A percentile compares a stretch with the other conserved stretches of the same genome.
Conservation (phyloP, 768 basidiomycete genomes). For the Russula brevipes region DNA sequence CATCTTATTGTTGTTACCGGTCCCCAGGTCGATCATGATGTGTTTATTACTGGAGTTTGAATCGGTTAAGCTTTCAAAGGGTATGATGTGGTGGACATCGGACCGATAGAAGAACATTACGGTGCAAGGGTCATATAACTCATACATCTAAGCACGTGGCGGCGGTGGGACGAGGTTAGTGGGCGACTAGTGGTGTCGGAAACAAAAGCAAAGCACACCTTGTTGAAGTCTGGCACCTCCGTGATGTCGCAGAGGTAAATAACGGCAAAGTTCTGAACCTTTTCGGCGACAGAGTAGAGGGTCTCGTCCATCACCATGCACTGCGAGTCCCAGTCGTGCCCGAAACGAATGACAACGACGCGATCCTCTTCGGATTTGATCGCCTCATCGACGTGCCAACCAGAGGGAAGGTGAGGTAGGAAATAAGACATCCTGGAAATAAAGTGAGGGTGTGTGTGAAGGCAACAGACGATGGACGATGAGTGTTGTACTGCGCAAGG, state of each 20-base stretch:
- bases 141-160: slow-evolving; percentile 74
- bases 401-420: slow-evolving; percentile 80
- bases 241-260: slow-evolving; percentile 95
- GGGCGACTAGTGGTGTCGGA: neutral
- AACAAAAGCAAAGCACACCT: slow-evolving; percentile 45
- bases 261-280: slow-evolving; percentile 97
- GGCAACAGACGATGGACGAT: neutral
- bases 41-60: slow-evolving; percentile 76
- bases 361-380: slow-evolving; percentile 98
- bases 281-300: slow-evolving; percentile 85
- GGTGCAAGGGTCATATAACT: slow-evolving; percentile 94
- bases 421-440: slow-evolving; percentile 71
- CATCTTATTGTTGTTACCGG: slow-evolving; percentile 99
- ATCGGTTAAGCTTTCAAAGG: neutral
- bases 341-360: slow-evolving; percentile 90
- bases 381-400: slow-evolving; percentile 99
- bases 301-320: slow-evolving; percentile 99
- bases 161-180: slow-evolving; percentile 2
- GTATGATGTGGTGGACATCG: neutral
- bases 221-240: slow-evolving; percentile 97
- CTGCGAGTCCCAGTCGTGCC: slow-evolving; percentile 87
- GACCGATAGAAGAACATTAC: slow-evolving; percentile 99
- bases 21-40: slow-evolving; percentile 99
- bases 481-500: too few species aligned
- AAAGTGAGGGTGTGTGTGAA: neutral